Evolutionary conservation across 129 eudicot species (phyloP), one percentile per base, ranked within the genome.

Genomic region (Lonicera japonica): DNA sequence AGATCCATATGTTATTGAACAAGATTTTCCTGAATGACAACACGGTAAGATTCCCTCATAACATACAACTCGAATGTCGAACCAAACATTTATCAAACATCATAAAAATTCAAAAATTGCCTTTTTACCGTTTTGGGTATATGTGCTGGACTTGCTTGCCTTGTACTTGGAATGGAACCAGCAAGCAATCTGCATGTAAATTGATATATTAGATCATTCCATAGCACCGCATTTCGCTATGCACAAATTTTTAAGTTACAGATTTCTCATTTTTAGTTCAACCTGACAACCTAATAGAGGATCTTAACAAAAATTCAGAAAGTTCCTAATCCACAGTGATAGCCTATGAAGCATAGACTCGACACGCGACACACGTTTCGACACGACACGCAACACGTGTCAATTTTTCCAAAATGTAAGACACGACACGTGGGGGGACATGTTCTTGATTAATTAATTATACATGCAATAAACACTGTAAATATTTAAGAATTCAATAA

Each of bases 1-100:
- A 72, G 95, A 60, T 46, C 95, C 97, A 75, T 87, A 90, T 36
- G 23, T 63, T 54, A 90, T 86, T 21, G 77, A 60, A 67, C 69
- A 67, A 48, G 81, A 25, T 51, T 81, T 78, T 51, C 97, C 97
- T 90, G 62, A 48, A 79, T 16, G 11, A 38, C 20, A 60, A 73
- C 1, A 12, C 11, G 15, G 22, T 12, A 46, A 21, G 65, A 29
- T 29, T 1, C 6, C 36, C 36, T 29, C 6, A 6, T 6, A 29
- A 29, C 36, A 29, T 1, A 29, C 36, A 29, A 29, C 36, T 29
- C 6, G 36, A 29, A 29, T 1, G 36, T 43, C 16, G 50, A 11
- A 43, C 50, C 50, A 43, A 43, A 43, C 50, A 43, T 43, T 43
- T 43, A 10, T 50, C 55, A 50, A n/a, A 14, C 21, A 50, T 16